These are phyloP conservation scores for Termitomyces sp. DNA, from an alignment of 768 basidiomycete species.

Conservation along the genomic window DNA sequence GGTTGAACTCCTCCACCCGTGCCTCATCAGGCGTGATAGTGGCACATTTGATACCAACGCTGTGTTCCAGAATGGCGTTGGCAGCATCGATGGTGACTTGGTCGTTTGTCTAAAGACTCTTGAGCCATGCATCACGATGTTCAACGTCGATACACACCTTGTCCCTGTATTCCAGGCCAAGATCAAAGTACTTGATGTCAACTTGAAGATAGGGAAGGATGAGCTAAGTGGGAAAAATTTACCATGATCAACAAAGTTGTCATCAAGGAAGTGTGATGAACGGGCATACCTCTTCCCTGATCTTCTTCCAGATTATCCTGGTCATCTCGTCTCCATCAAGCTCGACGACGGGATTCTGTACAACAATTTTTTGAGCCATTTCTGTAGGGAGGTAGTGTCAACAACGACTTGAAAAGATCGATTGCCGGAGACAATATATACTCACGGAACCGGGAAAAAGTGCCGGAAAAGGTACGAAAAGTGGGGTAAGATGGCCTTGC, in stretches of 20 bases:
- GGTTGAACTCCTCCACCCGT: slow-evolving; percentile 92
- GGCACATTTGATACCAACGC: slow-evolving; percentile 98
- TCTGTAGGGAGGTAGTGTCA: slow-evolving; percentile 9
- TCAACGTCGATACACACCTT: slow-evolving; percentile 40
- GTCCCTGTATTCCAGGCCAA: slow-evolving; percentile 93
- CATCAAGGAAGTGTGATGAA: not conserved
- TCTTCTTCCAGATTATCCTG: slow-evolving; percentile 98
- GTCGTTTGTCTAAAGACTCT: slow-evolving; percentile 71
- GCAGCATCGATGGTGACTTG: slow-evolving; percentile 90
- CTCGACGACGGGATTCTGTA: slow-evolving; percentile 88
- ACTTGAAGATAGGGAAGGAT: slow-evolving; percentile 93
- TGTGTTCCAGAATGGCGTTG: slow-evolving; percentile 89
- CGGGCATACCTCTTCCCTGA: slow-evolving; percentile 80
- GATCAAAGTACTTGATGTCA: slow-evolving; percentile 97
- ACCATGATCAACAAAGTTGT: not conserved
- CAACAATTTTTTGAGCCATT: slow-evolving; percentile 62
- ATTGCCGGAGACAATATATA: slow-evolving; percentile 8
- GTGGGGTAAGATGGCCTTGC: slow-evolving; percentile 9
- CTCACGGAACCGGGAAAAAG: slow-evolving; percentile 16
- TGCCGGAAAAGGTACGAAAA: slow-evolving; percentile 16
- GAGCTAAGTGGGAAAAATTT: slow-evolving; percentile 49
- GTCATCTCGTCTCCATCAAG: slow-evolving; percentile 99
- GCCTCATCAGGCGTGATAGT: slow-evolving; percentile 99
- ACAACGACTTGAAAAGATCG: slow-evolving; percentile 1
- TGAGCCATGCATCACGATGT: not conserved